Evolutionary conservation across 2,329 filamentous ascomycete genomes (phyloP), one percentile per base, ranked within the genome.

Genomic region (Aspergillus jensenii): DNA sequence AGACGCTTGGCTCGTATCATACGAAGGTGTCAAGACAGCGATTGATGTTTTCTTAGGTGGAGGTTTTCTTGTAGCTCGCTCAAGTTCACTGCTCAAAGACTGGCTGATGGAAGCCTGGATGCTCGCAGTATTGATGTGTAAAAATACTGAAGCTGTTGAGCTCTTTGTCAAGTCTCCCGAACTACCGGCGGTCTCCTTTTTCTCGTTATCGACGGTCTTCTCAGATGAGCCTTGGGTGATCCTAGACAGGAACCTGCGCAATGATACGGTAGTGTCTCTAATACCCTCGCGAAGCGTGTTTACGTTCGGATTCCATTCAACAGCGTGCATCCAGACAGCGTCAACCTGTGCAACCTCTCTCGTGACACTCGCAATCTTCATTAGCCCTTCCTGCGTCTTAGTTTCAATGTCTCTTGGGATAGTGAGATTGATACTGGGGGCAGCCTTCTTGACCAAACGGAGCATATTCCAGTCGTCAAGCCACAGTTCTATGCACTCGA

Each of bases 61-160:
- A 3, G 93, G 91, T 70, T 99, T 99, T 77, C 98, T 97, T 1
- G 96, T 99, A 15, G 96, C 95, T 60, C 96, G 86, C 76, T 98
- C 92, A 11, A 99, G 84, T 71, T 99, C 96, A 1, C 87, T 83
- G 3, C 91, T 87, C 67, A 98, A 91, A 40, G 82, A 85, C 31
- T 84, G 78, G 19, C 84, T 81, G 1, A 97, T 87, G 47, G 84
- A 90, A 0, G 93, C 96, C 65, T 86, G 84, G 33, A 98, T 87
- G 46, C 85, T 84, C 31, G 93, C 93, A 8, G 92, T 93, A 47
- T 90, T 96, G 19, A 96, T 90, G 49, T 92, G 85, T 19, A 99
- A 80, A 71, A 96, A 98, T 33, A 98, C 93, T 15, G 89, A 91
- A 0, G 91, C 90, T 0, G 84, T 88, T 5, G 87, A 89, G 25